phyloP scores from a whole-genome alignment of 2,329 filamentous ascomycete species.

The Cladorrhinum sp. region DNA sequence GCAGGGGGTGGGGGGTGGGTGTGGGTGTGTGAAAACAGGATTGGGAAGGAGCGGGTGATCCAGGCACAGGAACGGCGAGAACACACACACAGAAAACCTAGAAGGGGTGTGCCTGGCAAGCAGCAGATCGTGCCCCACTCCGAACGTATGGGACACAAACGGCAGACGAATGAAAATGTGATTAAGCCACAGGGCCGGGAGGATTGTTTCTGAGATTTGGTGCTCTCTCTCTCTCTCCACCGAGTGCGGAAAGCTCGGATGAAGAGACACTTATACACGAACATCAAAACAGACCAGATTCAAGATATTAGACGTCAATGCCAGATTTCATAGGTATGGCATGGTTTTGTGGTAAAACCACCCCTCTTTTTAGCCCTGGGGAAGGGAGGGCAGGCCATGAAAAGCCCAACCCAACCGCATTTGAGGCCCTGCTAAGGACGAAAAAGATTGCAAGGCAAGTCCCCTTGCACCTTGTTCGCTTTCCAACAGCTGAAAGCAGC shows the following conservation, averaged over 20 bases:
- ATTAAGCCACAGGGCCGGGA: neutral
- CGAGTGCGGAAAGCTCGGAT: neutral
- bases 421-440: no score
- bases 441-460: no score
- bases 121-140: neutral
- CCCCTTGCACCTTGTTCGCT: neutral
- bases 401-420: neutral
- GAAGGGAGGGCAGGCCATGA: neutral
- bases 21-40: neutral
- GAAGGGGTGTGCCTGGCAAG: neutral
- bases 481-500: neutral
- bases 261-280: neutral
- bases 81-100: no score
- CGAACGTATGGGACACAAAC: neutral
- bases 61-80: constrained; percentile 4
- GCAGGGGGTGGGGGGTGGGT: neutral
- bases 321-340: neutral
- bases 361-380: neutral
- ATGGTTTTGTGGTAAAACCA: neutral
- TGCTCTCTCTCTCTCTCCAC: neutral
- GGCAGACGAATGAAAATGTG: constrained; percentile 1
- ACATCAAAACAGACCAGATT: neutral
- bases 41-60: constrained; percentile 1
- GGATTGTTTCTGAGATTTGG: neutral
- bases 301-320: neutral